Base-by-base conservation (phyloP, 2,329 filamentous ascomycete genomes). In the Ceratocystis huliohia region DNA sequence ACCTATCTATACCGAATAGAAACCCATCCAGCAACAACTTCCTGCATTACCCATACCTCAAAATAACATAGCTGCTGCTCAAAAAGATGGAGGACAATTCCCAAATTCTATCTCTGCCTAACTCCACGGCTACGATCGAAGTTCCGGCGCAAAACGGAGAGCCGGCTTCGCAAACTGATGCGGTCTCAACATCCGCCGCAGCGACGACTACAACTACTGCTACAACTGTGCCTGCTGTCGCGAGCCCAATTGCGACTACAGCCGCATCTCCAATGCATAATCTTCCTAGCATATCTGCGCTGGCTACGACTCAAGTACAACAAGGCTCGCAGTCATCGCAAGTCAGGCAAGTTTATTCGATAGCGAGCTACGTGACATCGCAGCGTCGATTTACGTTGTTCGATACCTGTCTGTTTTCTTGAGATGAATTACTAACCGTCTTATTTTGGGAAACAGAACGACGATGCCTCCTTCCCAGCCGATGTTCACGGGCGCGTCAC, bases 91-190 rank as follows among this genome's bases (percentile, higher is more conserved):
- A 82, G 71, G 80, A 82, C 70, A 76, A 74, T 66, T 69, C 74
- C 41, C 76, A 77, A 65, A 70, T 75, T 61, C 72, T 78, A 57
- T 72, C 76, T 57, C 72, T 75, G 61, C 72, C 76, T 50, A 72
- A 75, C 46, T 74, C 76, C 45, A 73, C 74, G 61, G 41, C 61
- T 13, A 17, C 37, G 37, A 41, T n/a, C 15, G 61, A 63, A 1
- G 28, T 59, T n/a, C 56, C 25, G 56, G 56, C 56, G 30, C 56
- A 59, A 59, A 33, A 20, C 8, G 72, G 78, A 53, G 81, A 84
- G 69, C 75, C 78, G 20, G 78, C 81, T 67, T 81, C 81, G 37
- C 76, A 78, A 70, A 79, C 79, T 25, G 78, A 76, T 70, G 81
- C 81, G 41, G 78, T 78, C 2, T 80, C 81, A 2, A 78, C 79